phyloP scores from a whole-genome alignment of 768 basidiomycete genomes.

The Mycena polygramma region DNA sequence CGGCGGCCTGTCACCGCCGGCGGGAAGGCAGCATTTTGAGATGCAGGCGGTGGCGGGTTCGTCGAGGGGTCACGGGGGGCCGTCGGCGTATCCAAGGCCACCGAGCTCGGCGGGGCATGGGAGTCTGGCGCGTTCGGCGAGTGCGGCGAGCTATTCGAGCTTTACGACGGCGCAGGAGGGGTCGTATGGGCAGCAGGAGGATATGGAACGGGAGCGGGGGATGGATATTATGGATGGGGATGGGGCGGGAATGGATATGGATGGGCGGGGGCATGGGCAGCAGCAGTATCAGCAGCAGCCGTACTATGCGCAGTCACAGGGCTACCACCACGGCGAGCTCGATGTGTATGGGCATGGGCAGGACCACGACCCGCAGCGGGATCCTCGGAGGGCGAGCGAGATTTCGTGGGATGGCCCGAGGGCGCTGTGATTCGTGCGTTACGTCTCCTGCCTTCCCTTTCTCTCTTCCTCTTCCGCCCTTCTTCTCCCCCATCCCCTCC shows the following conservation, averaged over 20 bases:
- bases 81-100: conserved; percentile 48
- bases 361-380: conserved; percentile 39
- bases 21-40: conserved; percentile 35
- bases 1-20: conserved; percentile 19
- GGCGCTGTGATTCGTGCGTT: conserved; percentile 52
- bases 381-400: conserved; percentile 42
- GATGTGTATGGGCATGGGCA: conserved; percentile 40
- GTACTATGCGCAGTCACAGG: too few relatives aligned
- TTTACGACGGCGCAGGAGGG: conserved; percentile 62
- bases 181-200: conserved; percentile 41
- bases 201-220: conserved; percentile 25
- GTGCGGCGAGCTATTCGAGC: conserved; percentile 56
- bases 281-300: conserved; percentile 21
- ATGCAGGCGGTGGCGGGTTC: conserved; percentile 35
- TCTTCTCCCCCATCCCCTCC: neutral
- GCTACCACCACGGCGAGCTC: conserved; percentile 43
- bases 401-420: conserved; percentile 56
- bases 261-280: neutral
- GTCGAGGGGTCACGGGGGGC: conserved; percentile 33
- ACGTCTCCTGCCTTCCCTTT: conserved; percentile 33
- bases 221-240: conserved; percentile 24
- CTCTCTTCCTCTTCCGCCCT: neutral
- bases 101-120: conserved; percentile 53
- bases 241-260: conserved; percentile 14
- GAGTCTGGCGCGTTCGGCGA: too few relatives aligned